phyloP scores from a whole-genome alignment of 2,329 filamentous ascomycete genomes.

The Aspergillus costaricaensis region DNA sequence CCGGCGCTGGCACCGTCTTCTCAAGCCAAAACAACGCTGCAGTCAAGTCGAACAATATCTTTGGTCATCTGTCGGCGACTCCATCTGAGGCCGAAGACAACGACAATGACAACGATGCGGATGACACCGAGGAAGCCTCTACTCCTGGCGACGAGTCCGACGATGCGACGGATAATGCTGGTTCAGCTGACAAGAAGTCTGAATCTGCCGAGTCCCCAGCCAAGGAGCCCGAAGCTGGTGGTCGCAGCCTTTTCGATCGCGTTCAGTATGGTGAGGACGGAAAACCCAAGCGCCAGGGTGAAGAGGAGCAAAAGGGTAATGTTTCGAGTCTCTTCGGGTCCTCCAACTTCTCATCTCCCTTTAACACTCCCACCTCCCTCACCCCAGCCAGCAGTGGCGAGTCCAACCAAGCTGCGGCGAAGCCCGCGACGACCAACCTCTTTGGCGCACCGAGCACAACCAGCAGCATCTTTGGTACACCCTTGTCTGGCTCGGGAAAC shows the following conservation, averaged over 20 bases:
- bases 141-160: constrained; percentile 24
- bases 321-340: constrained; percentile 26
- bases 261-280: constrained; percentile 31
- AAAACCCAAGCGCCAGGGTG: constrained; percentile 27
- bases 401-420: constrained; percentile 16
- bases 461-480: constrained; percentile 33
- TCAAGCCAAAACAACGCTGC: constrained; percentile 30
- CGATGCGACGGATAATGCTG: constrained; percentile 18
- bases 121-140: constrained; percentile 31
- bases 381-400: constrained; percentile 14
- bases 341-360: constrained; percentile 30
- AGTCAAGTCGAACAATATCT: constrained; percentile 38
- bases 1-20: constrained; percentile 25
- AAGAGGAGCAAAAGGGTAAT: constrained; percentile 20
- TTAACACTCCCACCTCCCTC: constrained; percentile 27
- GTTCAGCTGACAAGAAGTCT: constrained; percentile 12
- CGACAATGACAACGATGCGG: constrained; percentile 27
- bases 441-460: constrained; percentile 21
- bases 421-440: constrained; percentile 21
- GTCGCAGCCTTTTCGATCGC: constrained; percentile 41
- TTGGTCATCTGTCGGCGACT: constrained; percentile 38
- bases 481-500: constrained; percentile 23
- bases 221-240: constrained; percentile 26
- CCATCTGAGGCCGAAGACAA: constrained; percentile 27
- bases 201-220: constrained; percentile 23